Conservation (phyloP, 805 yeast species). For the Maudiozyma serrabonitensis region DNA sequence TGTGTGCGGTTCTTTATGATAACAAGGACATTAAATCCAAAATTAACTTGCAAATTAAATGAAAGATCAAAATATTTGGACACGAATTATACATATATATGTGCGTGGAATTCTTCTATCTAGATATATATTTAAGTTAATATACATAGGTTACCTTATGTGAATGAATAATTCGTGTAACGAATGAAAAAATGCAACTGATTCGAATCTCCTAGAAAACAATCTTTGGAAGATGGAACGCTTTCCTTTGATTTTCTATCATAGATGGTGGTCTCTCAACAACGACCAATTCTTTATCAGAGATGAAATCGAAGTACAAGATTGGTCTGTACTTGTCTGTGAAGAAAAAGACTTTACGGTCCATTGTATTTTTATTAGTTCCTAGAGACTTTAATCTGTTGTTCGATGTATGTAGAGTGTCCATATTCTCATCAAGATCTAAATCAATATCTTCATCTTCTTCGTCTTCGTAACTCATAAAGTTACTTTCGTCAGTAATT, state of each 20-base stretch:
- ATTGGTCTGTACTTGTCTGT: slow-evolving; percentile 69
- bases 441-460: slow-evolving; percentile 24
- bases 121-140: no score
- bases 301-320: slow-evolving; percentile 50
- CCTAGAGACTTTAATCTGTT: slow-evolving; percentile 13
- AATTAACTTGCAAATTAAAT: no score
- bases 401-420: slow-evolving; percentile 3
- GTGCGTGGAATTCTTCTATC: no score
- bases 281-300: slow-evolving; percentile 48
- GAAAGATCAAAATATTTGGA: no score
- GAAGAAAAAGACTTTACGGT: slow-evolving; percentile 51
- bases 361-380: slow-evolving; percentile 19
- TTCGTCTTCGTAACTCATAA: slow-evolving; percentile 27
- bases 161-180: neutral
- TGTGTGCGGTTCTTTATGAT: no score
- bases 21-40: no score
- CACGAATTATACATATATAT: no score
- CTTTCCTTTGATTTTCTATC: slow-evolving; percentile 44
- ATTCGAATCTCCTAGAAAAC: slow-evolving; percentile 29
- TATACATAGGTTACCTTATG: no score
- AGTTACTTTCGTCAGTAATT: slow-evolving; percentile 33
- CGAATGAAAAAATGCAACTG: neutral
- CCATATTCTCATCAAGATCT: slow-evolving; percentile 13
- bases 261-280: slow-evolving; percentile 67
- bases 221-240: slow-evolving; percentile 53